Base-by-base conservation (phyloP, 1,139 yeast genomes). In the Kodamaea sp. region DNA sequence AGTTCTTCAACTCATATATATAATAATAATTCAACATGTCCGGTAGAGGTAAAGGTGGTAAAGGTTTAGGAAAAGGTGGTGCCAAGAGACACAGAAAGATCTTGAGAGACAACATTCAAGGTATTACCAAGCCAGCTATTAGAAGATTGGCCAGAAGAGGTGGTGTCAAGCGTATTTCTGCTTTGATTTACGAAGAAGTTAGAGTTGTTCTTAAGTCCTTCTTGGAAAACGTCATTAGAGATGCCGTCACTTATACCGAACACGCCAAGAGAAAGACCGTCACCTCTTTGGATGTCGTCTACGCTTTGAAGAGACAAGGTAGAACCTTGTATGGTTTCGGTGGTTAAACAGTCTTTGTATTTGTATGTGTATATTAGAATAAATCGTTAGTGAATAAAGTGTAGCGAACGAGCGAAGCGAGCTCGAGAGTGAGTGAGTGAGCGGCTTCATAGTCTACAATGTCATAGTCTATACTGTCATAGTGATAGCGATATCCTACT, bases 71-170 rank as follows among this genome's bases (percentile, higher is more conserved):
- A 67, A 90, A 92, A 77, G 97, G 92, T 76, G 97, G 97, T 79
- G 97, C 98, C 63, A 92, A 92, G 84, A 92, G 97, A 78, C 98
- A 92, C 89, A 87, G 97, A 84, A 90, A 90, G 87, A 88, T 92
- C 75, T 81, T 90, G 60, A 89, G 97, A 81, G 98, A 92, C 73
- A 92, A 92, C 90, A 90, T 92, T 58, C 97, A 90, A 78, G 98
- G 98, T 79, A 90, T 92, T 67, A 92, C 98, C 53, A 92, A 92
- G 81, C 98, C 98, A 68, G 98, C 98, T 63, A 92, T 92, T 69
- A 89, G 98, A 79, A 90, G 98, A 86, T 84, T 92, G 64, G 98
- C 98, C 47, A 90, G 98, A 84, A 89, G 98, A 87, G 98, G 98
- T 78, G 98, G 98, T 87, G 98, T 92, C 66, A 92, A 92, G 84